Evolutionary conservation across 2,329 filamentous ascomycete genomes (phyloP), one percentile per base, ranked within the genome.

Genomic region (Phialophora verrucosa): DNA sequence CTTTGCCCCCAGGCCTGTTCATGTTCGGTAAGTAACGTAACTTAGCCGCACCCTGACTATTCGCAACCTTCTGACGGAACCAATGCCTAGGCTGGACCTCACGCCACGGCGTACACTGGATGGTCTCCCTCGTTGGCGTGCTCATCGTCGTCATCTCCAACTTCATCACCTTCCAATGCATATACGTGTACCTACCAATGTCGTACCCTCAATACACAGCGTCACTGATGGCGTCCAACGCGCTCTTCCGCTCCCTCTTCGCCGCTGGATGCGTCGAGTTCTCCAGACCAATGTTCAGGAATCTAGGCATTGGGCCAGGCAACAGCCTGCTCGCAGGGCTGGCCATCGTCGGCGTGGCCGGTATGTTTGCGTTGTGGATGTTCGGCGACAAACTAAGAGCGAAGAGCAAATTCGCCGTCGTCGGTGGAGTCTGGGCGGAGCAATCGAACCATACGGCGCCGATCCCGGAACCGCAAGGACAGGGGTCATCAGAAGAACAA

Each of bases 361-460:
- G 86, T 12, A 85, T 90, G 54, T 88, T 83, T 77, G 75, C 82
- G 53, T 76, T 90, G 66, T 90, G 83, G 75, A 84, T 83, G 69
- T 86, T 79, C 67, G 87, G 87, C 2, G 83, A 81, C 23, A 80
- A 74, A 61, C 75, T 89, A 66, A 81, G 87, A 67, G 77, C 82
- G 11, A 79, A 84, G 74, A 87, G 84, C 76, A 84, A 82, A 75
- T 90, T 89, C 77, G 84, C 86, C 6, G 59, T 29, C 25, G 32
- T 25, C 7, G 8, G 49, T 27, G 49, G 49, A 27, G 2, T 51
- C 11, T 51, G 49, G 49, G 49, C 23, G 49, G 49, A 23, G 49
- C 17, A 51, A 3, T 44, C 38, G 17, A 27, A 11, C 20, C 25
- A 12, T 12, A 51, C 25, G 10, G 4, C 10, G 10, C 20, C 20